These are phyloP conservation scores for Speleostelium caveatum DNA, from an alignment of 78 protist genomes.

Conservation along the genomic window DNA sequence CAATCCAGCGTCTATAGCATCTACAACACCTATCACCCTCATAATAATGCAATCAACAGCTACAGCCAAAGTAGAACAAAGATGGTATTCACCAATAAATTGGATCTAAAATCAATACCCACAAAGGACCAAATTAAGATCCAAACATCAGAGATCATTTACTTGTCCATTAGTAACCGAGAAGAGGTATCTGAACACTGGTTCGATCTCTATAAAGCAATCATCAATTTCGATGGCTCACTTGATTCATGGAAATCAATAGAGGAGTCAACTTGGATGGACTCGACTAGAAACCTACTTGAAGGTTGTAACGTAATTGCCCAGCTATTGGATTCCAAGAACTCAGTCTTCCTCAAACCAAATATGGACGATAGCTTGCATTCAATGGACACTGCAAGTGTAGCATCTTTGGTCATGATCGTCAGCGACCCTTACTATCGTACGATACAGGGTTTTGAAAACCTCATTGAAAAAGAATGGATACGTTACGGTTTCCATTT, in stretches of 20 bases:
- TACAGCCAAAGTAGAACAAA: no score
- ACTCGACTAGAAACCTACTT: neutral
- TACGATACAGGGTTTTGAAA: constrained; percentile 90
- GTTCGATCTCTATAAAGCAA: constrained; percentile 36
- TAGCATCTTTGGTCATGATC: constrained; percentile 82
- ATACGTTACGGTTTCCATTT: constrained; percentile 85
- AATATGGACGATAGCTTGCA: constrained; percentile 9
- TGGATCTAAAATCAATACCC: constrained; percentile 16
- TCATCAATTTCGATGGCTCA: constrained; percentile 61
- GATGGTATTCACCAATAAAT: constrained; percentile 62
- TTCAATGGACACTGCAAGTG: constrained; percentile 68
- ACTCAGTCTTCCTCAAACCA: constrained; percentile 43
- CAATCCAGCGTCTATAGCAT: neutral
- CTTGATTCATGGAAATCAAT: constrained; percentile 58
- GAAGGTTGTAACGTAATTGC: constrained; percentile 43
- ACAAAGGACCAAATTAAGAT: constrained; percentile 52
- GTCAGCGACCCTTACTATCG: constrained; percentile 94
- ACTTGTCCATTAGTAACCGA: constrained; percentile 2
- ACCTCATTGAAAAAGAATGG: constrained; percentile 96
- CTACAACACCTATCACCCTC: neutral
- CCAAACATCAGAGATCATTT: constrained; percentile 20
- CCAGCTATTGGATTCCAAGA: constrained; percentile 22
- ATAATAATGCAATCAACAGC: neutral
- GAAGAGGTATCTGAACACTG: constrained; percentile 42
- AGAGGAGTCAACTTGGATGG: constrained; percentile 46